Percentiles rank a stretch among this genome's conserved stretches.
phyloP scores from a whole-genome alignment of 495 filamentous ascomycete species.

The Penicillium fimorum region DNA sequence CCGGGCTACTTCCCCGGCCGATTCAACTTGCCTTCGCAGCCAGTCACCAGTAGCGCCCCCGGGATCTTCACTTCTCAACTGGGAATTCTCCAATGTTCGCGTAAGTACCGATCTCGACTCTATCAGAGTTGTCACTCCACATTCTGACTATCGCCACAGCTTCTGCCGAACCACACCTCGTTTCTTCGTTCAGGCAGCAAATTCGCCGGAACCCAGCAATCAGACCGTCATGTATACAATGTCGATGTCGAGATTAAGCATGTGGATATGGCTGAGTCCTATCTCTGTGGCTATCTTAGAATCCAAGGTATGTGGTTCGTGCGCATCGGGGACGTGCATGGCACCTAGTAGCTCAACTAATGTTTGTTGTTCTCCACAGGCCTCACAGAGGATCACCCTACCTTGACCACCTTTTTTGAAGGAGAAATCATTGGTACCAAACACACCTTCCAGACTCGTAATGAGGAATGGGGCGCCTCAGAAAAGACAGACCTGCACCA shows the following conservation, averaged over 20 bases:
- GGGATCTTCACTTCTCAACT: conserved; percentile 52
- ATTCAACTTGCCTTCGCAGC: conserved; percentile 28
- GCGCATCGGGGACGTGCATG: conserved; percentile 14
- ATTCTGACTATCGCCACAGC: conserved; percentile 24
- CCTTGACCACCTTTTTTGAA: conserved; percentile 96
- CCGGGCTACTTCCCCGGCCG: conserved; percentile 37
- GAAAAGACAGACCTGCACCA: conserved; percentile 93
- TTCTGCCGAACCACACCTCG: conserved; percentile 59
- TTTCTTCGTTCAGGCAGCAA: conserved; percentile 84
- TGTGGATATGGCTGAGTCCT: conserved; percentile 92
- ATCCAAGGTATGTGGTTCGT: conserved; percentile 75
- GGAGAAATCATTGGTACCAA: conserved; percentile 97
- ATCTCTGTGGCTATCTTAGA: conserved; percentile 90
- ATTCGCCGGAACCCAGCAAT: conserved; percentile 88
- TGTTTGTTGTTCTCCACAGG: conserved; percentile 48
- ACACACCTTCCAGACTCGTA: conserved; percentile 87
- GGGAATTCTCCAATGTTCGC: conserved; percentile 65
- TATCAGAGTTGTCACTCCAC: background rate
- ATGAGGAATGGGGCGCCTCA: conserved; percentile 86
- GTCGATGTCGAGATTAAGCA: conserved; percentile 97
- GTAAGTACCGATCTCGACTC: conserved; percentile 40
- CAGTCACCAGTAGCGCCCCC: conserved; percentile 32
- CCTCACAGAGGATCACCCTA: conserved; percentile 91
- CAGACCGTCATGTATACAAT: conserved; percentile 85
- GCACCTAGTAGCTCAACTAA: conserved; percentile 16